Percentiles rank a stretch among this genome's conserved stretches.
These are phyloP conservation scores for Cynanchum wilfordii DNA, from an alignment of 257 asterid species.

Conservation along the genomic window DNA sequence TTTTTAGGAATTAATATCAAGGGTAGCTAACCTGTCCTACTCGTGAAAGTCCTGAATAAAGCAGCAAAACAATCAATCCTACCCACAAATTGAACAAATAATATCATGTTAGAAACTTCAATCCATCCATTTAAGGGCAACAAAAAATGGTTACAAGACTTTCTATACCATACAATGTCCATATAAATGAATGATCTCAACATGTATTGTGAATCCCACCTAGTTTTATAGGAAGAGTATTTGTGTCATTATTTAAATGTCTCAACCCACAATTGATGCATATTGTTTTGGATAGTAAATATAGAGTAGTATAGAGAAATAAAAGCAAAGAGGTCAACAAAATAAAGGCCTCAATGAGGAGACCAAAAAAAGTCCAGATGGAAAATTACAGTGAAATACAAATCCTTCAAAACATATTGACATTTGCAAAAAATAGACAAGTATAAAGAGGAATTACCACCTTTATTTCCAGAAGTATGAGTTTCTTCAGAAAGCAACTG, in stretches of 20 bases:
- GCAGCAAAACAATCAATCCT: conserved; percentile 80
- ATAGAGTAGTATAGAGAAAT: not conserved
- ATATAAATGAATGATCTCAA: not conserved
- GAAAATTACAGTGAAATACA: not conserved
- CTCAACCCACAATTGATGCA: not conserved
- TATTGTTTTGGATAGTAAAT: not conserved
- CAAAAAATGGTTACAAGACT: not conserved
- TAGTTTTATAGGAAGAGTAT: not conserved
- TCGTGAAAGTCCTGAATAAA: conserved; percentile 90
- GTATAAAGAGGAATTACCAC: conserved; percentile 23
- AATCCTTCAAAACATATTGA: not conserved
- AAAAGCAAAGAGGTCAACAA: not conserved
- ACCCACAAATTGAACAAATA: too few species aligned
- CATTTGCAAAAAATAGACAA: not conserved
- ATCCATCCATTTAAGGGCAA: conserved; percentile 5
- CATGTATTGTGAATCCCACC: not conserved
- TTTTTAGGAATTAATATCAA: conserved; percentile 4
- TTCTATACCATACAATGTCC: not conserved
- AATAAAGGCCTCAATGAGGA: not conserved
- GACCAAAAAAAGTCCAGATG: not conserved
- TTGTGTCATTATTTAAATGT: not conserved
- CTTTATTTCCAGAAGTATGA: conserved; percentile 46
- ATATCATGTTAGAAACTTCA: conserved; percentile 3
- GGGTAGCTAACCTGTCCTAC: conserved; percentile 65
- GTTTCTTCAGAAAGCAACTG: conserved; percentile 85